Percentiles rank a stretch among this genome's conserved stretches.
phyloP scores from a whole-genome alignment of 78 protist species.

The Chrysochromulina parva region DNA sequence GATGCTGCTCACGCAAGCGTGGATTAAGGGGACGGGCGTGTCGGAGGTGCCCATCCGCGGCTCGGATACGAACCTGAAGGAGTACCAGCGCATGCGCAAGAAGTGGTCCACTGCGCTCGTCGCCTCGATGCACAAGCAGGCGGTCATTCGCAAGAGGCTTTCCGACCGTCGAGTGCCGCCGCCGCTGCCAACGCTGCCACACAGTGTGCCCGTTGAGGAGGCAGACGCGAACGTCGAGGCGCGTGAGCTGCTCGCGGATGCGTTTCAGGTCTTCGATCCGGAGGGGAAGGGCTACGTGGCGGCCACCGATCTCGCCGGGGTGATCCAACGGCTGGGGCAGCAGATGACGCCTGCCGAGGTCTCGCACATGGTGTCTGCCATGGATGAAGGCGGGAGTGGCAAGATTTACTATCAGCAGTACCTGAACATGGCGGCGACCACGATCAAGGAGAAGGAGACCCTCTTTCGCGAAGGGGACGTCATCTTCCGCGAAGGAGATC shows the following conservation, averaged over 20 bases:
- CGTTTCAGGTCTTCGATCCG: neutral
- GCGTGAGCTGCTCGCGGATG: neutral
- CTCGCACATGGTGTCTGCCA: neutral
- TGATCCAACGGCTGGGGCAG: too few species aligned
- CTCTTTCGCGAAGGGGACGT: too few species aligned
- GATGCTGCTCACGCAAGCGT: conserved; percentile 51
- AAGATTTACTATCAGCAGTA: neutral
- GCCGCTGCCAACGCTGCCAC: too few species aligned
- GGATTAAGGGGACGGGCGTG: conserved; percentile 30
- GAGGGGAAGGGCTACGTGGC: neutral
- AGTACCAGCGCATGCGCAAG: neutral
- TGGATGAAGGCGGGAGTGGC: neutral
- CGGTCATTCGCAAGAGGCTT: neutral
- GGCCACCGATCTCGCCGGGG: neutral
- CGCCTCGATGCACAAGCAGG: neutral
- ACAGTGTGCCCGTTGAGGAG: too few species aligned
- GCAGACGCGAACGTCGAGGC: neutral
- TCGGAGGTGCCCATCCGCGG: neutral
- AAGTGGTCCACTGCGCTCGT: neutral
- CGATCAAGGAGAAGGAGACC: neutral
- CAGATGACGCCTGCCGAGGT: too few species aligned
- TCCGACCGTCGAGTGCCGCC: too few species aligned
- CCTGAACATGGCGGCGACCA: neutral
- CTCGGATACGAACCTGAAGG: neutral
- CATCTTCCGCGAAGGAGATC: too few species aligned